phyloP scores from a whole-genome alignment of 371 early-diverging fungal genomes.

The Zychaea mexicana region DNA sequence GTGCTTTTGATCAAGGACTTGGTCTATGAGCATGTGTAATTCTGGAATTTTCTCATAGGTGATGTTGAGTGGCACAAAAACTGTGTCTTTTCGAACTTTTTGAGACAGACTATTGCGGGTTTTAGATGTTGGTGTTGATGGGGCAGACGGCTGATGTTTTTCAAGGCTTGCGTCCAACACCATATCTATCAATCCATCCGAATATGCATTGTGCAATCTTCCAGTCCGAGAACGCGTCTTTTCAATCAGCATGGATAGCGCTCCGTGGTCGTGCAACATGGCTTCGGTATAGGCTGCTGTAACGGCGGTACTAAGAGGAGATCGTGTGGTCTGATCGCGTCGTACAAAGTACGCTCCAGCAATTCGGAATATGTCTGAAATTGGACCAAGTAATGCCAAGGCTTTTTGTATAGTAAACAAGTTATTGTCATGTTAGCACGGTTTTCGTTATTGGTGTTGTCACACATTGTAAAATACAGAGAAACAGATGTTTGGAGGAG shows the following conservation, averaged over 20 bases:
- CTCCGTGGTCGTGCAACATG: conserved; percentile 44
- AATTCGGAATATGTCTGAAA: conserved; percentile 51
- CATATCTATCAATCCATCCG: conserved; percentile 50
- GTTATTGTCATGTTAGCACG: no score
- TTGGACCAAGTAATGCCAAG: conserved; percentile 44
- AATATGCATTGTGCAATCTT: conserved; percentile 37
- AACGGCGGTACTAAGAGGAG: conserved; percentile 47
- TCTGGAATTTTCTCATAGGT: conserved; percentile 55
- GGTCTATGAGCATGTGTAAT: conserved; percentile 43
- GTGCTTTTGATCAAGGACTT: conserved; percentile 51
- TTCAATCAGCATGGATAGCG: conserved; percentile 47
- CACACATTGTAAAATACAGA: no score
- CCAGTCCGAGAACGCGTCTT: conserved; percentile 51
- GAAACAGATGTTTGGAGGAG: no score
- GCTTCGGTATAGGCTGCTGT: conserved; percentile 50
- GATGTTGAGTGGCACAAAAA: conserved; percentile 47
- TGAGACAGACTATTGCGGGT: not conserved
- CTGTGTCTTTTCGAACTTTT: conserved; percentile 24
- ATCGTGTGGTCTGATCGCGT: conserved; percentile 38
- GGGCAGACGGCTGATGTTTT: conserved; percentile 26
- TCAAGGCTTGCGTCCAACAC: conserved; percentile 44
- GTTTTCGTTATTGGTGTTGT: no score
- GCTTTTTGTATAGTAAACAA: no score
- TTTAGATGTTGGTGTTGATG: conserved; percentile 4
- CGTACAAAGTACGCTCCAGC: conserved; percentile 51